Evolutionary conservation across 768 basidiomycete species (phyloP), one percentile per base, ranked within the genome.

Genomic region (Dioszegia crocea): DNA sequence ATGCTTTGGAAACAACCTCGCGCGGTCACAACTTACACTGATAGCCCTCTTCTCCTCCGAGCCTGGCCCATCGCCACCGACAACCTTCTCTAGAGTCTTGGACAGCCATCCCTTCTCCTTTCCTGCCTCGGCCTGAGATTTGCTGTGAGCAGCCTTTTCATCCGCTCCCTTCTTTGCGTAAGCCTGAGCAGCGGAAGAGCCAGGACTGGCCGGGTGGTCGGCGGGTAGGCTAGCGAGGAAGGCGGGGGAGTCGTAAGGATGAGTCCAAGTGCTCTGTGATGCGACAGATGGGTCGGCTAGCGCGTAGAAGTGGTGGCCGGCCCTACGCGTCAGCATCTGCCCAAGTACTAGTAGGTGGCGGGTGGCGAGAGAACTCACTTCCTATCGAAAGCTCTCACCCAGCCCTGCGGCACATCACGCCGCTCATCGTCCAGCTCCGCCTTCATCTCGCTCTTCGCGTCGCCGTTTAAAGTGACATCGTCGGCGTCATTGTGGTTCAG

Each of bases 211-310:
- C 24, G 76, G 76, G 44, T 77, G 74, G 2, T 63, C 58, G n/a
- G 63, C 62, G 4, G 76, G 72, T 38, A 77, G 58, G 31, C 67
- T 64, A 3, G 50, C 19, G 38, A 74, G 60, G 62, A 59, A 77
- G 47, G 65, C 63, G 10, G 70, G 61, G 48, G 70, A 67, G 55
- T 77, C 76, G 60, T 75, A 77, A 8, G 76, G 76, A 56, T 77
- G 76, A 2, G 68, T 17, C 76, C 76, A 77, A 40, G 57, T 68
- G 4, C 66, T 38, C 29, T 70, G 54, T 30, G 65, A 59, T n/a
- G 70, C 70, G 30, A 14, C 30, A 17, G 31, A 17, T 3, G 30
- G 26, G 27, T 54, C 56, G 24, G 61, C 63, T 23, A 74, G 70
- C 40, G 73, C 72, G 66, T 75, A 77, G 57, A 77, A 77, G 31